Conservation (phyloP, 2,329 filamentous ascomycete genomes). For the Xylaria sp. region DNA sequence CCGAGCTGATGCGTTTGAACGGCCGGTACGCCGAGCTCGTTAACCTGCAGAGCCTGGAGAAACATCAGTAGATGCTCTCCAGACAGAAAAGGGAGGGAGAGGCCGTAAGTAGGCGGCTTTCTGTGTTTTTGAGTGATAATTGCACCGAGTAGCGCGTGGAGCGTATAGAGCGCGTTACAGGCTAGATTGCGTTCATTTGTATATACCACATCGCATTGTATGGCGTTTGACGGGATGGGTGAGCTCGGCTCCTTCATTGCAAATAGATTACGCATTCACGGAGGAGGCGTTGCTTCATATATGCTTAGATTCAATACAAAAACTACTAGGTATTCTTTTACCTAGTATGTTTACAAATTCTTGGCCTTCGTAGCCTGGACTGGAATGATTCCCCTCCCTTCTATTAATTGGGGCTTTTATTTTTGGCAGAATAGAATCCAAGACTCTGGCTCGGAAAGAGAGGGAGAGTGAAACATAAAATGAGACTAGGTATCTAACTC, state of each 20-base stretch:
- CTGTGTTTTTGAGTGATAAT: slow-evolving; percentile 2
- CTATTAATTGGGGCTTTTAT: background rate
- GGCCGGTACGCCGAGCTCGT: slow-evolving; percentile 81
- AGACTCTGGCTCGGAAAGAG: background rate
- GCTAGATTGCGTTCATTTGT: background rate
- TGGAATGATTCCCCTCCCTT: background rate
- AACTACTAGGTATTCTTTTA: background rate
- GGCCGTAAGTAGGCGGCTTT: background rate
- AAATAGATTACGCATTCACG: background rate
- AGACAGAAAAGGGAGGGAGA: background rate
- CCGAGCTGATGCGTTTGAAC: slow-evolving; percentile 70
- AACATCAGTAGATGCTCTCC: slow-evolving; percentile 45
- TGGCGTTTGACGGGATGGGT: slow-evolving; percentile 13
- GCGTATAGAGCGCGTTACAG: background rate
- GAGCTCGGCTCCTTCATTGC: background rate
- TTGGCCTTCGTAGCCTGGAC: background rate
- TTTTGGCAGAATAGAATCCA: background rate
- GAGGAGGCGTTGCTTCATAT: background rate
- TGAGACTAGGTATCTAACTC: too few species aligned
- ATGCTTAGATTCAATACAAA: background rate
- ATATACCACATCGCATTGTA: slow-evolving; percentile 22
- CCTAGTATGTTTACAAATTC: background rate
- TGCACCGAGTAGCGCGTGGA: background rate
- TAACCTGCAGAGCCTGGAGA: slow-evolving; percentile 78
- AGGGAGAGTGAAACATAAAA: background rate